Base-by-base conservation (phyloP, 2,329 filamentous ascomycete species). In the Alternaria consortialis region DNA sequence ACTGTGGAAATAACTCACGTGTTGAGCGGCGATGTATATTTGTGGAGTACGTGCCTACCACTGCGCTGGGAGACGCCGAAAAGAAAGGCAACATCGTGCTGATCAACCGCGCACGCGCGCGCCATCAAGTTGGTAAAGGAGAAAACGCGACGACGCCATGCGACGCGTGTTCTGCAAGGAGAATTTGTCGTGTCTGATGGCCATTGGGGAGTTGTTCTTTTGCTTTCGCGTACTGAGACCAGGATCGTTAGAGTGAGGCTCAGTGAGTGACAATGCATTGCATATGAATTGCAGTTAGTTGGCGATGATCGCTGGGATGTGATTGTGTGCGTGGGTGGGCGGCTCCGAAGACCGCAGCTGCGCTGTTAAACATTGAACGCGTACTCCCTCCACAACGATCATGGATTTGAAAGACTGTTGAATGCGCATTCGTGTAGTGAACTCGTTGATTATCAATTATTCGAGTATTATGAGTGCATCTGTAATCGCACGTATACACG, bases 91-190 rank as follows among this genome's bases (percentile, higher is more conserved):
- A 48, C 20, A 25, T 3, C 9, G 32, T 37, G 46, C 12, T 50
- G 46, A 50, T 50, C 46, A 27, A 36, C 8, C 31, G 46, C 34
- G 46, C 32, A 50, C 31, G 46, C 46, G 46, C 34, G 46, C 32
- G 46, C 31, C 31, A 36, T 50, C 37, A 25, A 15, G 31, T 34
- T 31, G 46, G 32, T 50, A 50, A 50, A 50, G 32, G 32, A 50
- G 46, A 37, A 37, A 25, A 50, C 46, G 46, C 46, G 46, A 50
- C 46, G 32, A 50, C 46, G 46, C 46, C 36, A 50, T 50, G 32
- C 31, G 46, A 50, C 46, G 46, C 46, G 46, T 50, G 32, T 50
- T 37, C 32, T 42, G 46, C 46, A 17, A 50, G 32, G 46, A 27
- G 20, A 37, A 15, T 34, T 9, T 11, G 17, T 36, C 32, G 46